Evolutionary conservation across 768 basidiomycete genomes (phyloP), one percentile per base, ranked within the genome.

Genomic region (Boletus vermiculosoides): DNA sequence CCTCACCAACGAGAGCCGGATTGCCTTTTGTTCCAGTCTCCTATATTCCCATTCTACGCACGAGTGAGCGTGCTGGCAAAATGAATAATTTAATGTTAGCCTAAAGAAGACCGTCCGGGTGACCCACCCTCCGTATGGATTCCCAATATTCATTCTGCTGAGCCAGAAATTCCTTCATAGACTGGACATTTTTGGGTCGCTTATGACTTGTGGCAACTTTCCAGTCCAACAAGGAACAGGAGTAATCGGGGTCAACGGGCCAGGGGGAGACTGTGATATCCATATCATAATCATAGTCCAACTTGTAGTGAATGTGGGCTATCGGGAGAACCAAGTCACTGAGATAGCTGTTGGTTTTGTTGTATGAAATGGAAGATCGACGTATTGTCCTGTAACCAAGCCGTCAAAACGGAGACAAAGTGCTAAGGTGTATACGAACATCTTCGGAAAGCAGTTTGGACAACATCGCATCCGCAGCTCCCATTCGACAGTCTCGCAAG

Each of bases 401-500:
- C 2, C 31, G 39, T 64, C 37, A 51, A 40, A 13, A 4, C 10
- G 5, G 18, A 9, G 16, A 25, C 6, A 23, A 1, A 16, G 5
- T 39, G 11, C 15, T 12, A 10, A 11, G 13, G 16, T 25, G 18
- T 23, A 36, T 18, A 56, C 58, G 18, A 18, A 64, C 63, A 64
- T 50, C n/a, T 49, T 34, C 23, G 47, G 44, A 22, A 55, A 45
- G 30, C 63, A 61, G 3, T 20, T 11, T 10, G 16, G 3, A 45
- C 63, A 62, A 2, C 48, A 49, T 48, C 56, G 59, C 51, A 62
- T 54, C 41, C 63, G 56, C 36, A 64, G 33, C 1, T 45, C 45
- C 63, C 63, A 61, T 25, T 61, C 31, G 18, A 65, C 6, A 2
- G 51, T 62, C 15, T 64, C 53, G 8, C 63, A 64, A 0, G 56